Percentiles rank a stretch among this genome's conserved stretches.
Conservation (phyloP, 2,329 filamentous ascomycete species). For the Colletotrichum sublineola region DNA sequence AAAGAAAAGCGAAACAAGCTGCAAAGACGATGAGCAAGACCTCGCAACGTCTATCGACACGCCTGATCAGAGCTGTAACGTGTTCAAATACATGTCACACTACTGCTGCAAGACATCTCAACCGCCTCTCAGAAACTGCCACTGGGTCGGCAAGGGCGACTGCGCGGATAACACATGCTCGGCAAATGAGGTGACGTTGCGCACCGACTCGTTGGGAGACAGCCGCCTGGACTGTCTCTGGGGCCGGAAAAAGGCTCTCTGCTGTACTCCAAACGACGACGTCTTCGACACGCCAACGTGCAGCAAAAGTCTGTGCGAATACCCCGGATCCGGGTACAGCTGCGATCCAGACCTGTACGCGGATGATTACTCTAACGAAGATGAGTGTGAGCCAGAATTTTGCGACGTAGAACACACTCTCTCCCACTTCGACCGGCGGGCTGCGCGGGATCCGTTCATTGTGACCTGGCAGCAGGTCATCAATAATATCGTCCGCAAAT, state of each 20-base stretch:
- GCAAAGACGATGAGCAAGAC: too few relatives aligned
- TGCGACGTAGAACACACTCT: neutral
- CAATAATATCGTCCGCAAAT: neutral
- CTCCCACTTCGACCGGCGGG: neutral
- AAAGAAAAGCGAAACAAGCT: too few relatives aligned
- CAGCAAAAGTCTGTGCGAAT: neutral
- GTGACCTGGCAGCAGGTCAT: neutral
- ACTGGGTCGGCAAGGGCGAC: slow-evolving; percentile 39
- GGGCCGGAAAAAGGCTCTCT: neutral
- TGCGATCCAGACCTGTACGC: neutral
- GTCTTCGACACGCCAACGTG: neutral
- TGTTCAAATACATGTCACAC: too few relatives aligned
- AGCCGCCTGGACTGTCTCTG: neutral
- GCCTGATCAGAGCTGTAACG: too few relatives aligned
- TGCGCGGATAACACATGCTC: slow-evolving; percentile 40
- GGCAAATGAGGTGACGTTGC: slow-evolving; percentile 32
- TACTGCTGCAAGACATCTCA: too few relatives aligned
- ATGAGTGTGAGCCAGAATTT: slow-evolving; percentile 6
- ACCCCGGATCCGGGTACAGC: neutral
- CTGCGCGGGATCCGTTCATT: neutral
- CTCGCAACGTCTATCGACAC: too few relatives aligned
- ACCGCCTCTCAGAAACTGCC: slow-evolving; percentile 19
- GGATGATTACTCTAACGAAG: slow-evolving; percentile 5
- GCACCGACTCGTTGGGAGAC: slow-evolving; percentile 12
- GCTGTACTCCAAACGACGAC: slow-evolving; percentile 2